Evolutionary conservation across 371 early-diverging fungal genomes (phyloP).

Genomic region (Rhizopus microsporus): DNA sequence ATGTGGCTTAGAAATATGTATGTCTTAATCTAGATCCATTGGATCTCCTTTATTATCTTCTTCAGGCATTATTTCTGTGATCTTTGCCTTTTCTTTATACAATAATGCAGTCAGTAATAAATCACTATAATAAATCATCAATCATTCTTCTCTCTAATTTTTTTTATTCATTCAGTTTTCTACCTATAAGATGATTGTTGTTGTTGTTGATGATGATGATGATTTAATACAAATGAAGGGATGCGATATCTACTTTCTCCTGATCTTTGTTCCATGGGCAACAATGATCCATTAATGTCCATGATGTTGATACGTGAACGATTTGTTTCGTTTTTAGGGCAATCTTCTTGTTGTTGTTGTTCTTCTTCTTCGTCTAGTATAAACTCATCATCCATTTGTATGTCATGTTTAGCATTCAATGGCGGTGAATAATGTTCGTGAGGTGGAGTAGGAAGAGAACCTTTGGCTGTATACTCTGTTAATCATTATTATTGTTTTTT

Average conservation of each 20-base stretch:
- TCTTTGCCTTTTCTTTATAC: background rate
- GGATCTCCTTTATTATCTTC: constrained; percentile 5
- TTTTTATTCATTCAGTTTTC: background rate
- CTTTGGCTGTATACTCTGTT: background rate
- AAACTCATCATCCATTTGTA: background rate
- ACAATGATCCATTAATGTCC: constrained; percentile 24
- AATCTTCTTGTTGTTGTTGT: background rate
- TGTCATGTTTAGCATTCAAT: background rate
- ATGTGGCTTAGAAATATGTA: background rate
- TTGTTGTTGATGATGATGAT: background rate
- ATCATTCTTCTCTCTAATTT: background rate
- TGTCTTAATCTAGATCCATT: constrained; percentile 8
- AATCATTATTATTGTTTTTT: background rate
- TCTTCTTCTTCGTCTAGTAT: background rate
- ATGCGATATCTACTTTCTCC: constrained; percentile 33
- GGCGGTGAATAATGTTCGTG: background rate
- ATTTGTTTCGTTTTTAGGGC: background rate
- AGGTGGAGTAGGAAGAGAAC: background rate
- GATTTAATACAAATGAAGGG: constrained; percentile 36
- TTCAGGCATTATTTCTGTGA: background rate
- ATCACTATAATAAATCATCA: background rate
- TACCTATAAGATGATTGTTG: background rate
- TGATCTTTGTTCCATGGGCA: constrained; percentile 35
- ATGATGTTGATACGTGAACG: constrained; percentile 14
- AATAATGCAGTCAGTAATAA: too few species aligned